A percentile compares a stretch with the other conserved stretches of the same genome.
These are phyloP conservation scores for Xerocomus minutiporus DNA, from an alignment of 1,284 basidiomycete genomes.

Conservation along the genomic window DNA sequence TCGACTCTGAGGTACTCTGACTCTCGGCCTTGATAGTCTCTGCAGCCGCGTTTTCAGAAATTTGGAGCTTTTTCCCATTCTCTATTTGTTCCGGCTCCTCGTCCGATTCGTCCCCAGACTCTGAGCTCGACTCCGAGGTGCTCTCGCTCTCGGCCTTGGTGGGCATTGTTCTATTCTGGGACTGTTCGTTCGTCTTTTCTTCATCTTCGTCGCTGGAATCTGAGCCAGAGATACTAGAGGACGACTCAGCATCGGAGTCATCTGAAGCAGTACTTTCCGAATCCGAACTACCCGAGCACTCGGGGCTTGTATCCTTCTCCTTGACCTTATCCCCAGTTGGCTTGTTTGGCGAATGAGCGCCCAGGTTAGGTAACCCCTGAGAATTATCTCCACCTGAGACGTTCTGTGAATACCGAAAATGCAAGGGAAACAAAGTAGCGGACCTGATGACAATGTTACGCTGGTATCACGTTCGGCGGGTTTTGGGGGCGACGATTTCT, in stretches of 20 bases:
- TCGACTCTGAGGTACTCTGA: constrained; percentile 18
- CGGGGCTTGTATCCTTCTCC: constrained; percentile 25
- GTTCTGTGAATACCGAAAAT: constrained; percentile 8
- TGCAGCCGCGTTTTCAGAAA: no score
- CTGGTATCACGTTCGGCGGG: constrained; percentile 29
- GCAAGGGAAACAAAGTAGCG: neutral
- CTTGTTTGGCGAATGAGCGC: constrained; percentile 1
- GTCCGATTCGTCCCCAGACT: constrained; percentile 21
- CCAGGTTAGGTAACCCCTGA: neutral
- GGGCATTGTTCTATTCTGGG: neutral
- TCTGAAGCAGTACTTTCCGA: constrained; percentile 10
- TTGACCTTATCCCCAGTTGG: neutral
- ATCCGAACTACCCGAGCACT: constrained; percentile 17
- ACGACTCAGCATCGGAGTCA: constrained; percentile 15
- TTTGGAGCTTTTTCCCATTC: constrained; percentile 1
- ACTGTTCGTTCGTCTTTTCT: constrained; percentile 2
- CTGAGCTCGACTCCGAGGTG: constrained; percentile 24
- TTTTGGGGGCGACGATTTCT: constrained; percentile 9
- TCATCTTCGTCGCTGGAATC: constrained; percentile 13
- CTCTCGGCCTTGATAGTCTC: neutral
- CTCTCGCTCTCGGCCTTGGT: constrained; percentile 5
- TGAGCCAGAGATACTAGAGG: constrained; percentile 16
- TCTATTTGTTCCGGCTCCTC: neutral
- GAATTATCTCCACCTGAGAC: constrained; percentile 7
- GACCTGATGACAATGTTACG: constrained; percentile 32